A percentile compares a stretch with the other conserved stretches of the same genome.
These are phyloP conservation scores for Pythium vanterpoolii DNA, from an alignment of 352 stramenopile species.

Conservation along the genomic window DNA sequence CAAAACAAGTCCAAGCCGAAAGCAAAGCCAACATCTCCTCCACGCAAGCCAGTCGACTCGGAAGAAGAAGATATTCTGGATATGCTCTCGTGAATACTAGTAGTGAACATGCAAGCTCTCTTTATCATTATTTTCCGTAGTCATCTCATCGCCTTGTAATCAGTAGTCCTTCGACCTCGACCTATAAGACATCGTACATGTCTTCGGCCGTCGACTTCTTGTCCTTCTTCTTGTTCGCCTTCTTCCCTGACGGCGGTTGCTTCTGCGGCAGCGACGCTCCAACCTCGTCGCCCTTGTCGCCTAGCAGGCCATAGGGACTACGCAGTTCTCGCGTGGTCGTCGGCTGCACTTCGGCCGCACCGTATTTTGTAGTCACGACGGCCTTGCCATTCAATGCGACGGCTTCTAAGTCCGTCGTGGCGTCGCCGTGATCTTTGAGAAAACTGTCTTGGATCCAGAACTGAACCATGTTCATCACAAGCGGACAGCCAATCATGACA, in stretches of 20 bases:
- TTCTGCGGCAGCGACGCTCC: neutral
- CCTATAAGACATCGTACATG: constrained; percentile 25
- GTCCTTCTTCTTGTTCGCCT: neutral
- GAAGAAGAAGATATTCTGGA: constrained; percentile 61
- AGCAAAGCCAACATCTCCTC: constrained; percentile 1
- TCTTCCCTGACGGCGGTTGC: neutral
- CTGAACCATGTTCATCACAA: constrained; percentile 85
- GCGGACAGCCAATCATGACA: constrained; percentile 82
- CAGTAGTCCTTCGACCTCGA: neutral
- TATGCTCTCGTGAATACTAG: constrained; percentile 34
- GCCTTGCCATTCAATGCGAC: constrained; percentile 5
- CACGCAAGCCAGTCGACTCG: constrained; percentile 28
- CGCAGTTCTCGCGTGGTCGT: constrained; percentile 9
- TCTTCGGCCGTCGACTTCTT: constrained; percentile 11
- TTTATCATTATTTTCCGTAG: neutral
- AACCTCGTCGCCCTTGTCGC: neutral
- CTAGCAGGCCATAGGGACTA: constrained; percentile 14
- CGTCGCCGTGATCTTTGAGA: constrained; percentile 49
- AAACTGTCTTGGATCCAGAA: constrained; percentile 87
- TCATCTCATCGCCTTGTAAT: neutral
- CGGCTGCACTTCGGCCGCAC: constrained; percentile 3
- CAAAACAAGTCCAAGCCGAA: neutral
- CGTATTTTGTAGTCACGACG: neutral
- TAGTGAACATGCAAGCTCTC: neutral
- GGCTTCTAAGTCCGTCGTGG: neutral